Evolutionary conservation across 1,139 yeast genomes (phyloP).

Genomic region (Magnusiomyces clavatus): DNA sequence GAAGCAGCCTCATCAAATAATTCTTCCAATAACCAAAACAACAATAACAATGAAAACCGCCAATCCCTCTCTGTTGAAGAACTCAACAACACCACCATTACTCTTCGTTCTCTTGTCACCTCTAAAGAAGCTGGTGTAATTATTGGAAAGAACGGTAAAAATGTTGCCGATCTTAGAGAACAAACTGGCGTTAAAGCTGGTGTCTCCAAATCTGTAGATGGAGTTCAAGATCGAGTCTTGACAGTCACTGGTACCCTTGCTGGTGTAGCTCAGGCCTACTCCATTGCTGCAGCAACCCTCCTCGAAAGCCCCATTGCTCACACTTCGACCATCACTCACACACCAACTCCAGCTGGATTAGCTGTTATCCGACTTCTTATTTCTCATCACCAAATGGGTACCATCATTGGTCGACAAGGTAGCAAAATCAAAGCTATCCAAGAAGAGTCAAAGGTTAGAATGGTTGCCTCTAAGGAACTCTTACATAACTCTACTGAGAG

Average conservation of each 20-base stretch:
- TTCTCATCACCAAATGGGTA: conserved; percentile 86
- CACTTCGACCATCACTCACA: conserved; percentile 43
- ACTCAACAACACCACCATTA: conserved; percentile 17
- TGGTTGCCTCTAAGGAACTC: conserved; percentile 83
- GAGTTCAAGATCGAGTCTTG: conserved; percentile 77
- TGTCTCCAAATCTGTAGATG: conserved; percentile 72
- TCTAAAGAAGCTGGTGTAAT: conserved; percentile 88
- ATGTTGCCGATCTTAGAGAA: conserved; percentile 70
- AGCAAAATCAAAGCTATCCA: conserved; percentile 75
- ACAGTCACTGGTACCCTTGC: conserved; percentile 77
- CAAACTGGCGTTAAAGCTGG: conserved; percentile 82
- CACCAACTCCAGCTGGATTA: conserved; percentile 38
- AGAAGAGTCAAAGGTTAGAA: conserved; percentile 59
- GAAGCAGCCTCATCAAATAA: background rate
- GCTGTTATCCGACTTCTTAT: conserved; percentile 63
- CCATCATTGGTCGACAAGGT: conserved; percentile 83
- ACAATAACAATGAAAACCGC: background rate
- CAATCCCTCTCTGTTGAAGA: conserved; percentile 10
- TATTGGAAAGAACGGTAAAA: conserved; percentile 80
- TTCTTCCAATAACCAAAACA: background rate
- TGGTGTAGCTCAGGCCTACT: conserved; percentile 64
- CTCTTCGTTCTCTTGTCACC: conserved; percentile 60
- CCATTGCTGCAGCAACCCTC: conserved; percentile 63
- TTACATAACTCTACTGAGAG: conserved; percentile 82
- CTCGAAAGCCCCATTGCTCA: conserved; percentile 31